Percentiles rank a stretch among this genome's conserved stretches.
phyloP scores from a whole-genome alignment of 2,329 filamentous ascomycete genomes.

The Exophiala phaeomuriformis region DNA sequence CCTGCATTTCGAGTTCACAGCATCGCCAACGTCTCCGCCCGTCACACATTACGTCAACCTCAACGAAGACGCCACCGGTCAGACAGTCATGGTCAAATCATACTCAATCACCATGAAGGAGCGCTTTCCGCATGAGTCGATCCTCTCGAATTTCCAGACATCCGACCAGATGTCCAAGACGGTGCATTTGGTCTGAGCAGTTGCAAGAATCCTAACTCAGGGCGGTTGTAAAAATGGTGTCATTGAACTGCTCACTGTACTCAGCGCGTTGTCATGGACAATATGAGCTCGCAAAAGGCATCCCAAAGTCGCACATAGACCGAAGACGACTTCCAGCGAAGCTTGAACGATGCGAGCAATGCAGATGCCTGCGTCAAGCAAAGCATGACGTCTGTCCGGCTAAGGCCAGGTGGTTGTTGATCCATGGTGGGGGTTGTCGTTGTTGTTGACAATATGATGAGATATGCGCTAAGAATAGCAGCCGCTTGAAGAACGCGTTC shows the following conservation, averaged over 20 bases:
- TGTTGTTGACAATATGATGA: neutral
- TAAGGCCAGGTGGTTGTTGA: neutral
- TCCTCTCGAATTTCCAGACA: too few species aligned
- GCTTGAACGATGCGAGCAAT: neutral
- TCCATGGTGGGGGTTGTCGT: neutral
- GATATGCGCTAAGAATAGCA: neutral
- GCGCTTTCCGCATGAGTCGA: neutral
- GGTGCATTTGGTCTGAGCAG: too few species aligned
- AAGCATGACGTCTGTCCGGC: neutral
- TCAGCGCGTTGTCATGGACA: too few species aligned
- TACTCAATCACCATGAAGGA: neutral
- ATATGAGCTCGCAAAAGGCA: neutral
- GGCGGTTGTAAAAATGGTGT: too few species aligned
- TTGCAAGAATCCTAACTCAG: too few species aligned
- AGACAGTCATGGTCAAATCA: neutral
- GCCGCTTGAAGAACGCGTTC: neutral
- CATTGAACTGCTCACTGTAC: too few species aligned
- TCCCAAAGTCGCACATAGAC: neutral
- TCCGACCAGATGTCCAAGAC: neutral
- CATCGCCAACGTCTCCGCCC: neutral
- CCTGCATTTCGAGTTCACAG: conserved; percentile 51
- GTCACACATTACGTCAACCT: neutral
- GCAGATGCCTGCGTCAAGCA: neutral
- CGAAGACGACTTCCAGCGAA: neutral
- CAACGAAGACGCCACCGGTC: neutral